Base-by-base conservation (phyloP, 495 filamentous ascomycete species). In the Evansstolkia leycettana region DNA sequence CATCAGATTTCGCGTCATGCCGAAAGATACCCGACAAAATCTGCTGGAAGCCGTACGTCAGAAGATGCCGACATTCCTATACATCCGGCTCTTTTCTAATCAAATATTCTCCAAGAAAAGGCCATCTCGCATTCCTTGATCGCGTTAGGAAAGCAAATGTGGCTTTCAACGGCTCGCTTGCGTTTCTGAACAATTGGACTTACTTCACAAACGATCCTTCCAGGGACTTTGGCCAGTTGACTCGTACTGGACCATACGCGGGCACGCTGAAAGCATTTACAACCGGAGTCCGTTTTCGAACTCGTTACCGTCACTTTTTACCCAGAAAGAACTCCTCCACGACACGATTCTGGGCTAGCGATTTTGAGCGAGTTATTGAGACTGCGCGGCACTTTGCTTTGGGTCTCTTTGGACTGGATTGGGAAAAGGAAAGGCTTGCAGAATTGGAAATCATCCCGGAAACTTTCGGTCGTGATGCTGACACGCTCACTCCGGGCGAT, bases 401-500 rank as follows among this genome's bases (percentile, higher is more conserved):
- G 11, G 74, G 75, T 1, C 57, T 76, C 37, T 74, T 76, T 39
- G 74, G 71, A 0, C 48, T 72, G 8, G 55, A 73, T 30, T 70
- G 65, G 67, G 46, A 63, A 16, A 46, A 33, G 0, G 41, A 17
- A n/a, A 41, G 44, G 24, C 43, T 39, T 11, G 58, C 67, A 15
- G 50, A 52, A 16, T 42, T 76, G 5, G 51, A 73, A 14, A 45
- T 77, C 30, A 65, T 78, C 17, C 65, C 72, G 12, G 72, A 78
- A 39, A 61, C 52, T 2, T 48, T 53, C 18, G 58, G 65, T 17
- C 60, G 51, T 11, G 58, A 69, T 5, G 71, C 59, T 7, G 61
- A 78, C 36, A 76, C 74, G 1, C 57, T 78, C 12, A 77, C 74
- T 1, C 72, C 74, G 1, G 69, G 70, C 4, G 67, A 73, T 39